Conservation (phyloP, 108 stramenopile species). For the Conticribra weissflogii region DNA sequence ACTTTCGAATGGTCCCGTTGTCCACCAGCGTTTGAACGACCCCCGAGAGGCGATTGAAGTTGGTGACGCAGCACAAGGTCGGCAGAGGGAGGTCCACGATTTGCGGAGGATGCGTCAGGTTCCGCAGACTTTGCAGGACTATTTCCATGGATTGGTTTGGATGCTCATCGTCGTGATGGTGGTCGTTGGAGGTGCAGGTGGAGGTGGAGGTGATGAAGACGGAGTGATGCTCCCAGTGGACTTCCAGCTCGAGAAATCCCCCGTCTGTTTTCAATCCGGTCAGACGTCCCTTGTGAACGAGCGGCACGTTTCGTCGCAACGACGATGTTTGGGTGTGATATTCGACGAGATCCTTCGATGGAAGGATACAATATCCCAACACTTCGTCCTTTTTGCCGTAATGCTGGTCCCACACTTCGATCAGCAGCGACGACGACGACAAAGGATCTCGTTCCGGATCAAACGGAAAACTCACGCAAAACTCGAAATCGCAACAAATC, state of each 20-base stretch:
- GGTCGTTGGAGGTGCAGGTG: no score
- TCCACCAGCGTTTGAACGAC: not conserved
- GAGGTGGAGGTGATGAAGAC: not conserved
- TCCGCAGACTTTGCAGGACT: not conserved
- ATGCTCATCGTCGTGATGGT: not conserved
- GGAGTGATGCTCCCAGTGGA: not conserved
- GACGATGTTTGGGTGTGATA: not conserved
- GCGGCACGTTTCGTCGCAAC: not conserved
- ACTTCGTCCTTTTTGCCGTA: not conserved
- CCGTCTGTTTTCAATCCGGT: not conserved
- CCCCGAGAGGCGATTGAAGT: not conserved
- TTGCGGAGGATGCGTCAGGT: not conserved
- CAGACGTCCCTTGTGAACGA: not conserved
- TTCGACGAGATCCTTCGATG: not conserved
- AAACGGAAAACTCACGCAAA: not conserved
- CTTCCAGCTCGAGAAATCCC: not conserved
- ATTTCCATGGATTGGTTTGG: not conserved
- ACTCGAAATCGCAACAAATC: not conserved
- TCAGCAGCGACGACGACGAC: not conserved
- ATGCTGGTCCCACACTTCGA: not conserved
- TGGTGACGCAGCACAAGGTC: not conserved
- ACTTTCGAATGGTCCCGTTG: not conserved
- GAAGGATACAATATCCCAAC: not conserved
- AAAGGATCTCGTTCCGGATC: not conserved
- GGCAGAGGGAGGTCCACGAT: not conserved